phyloP scores from a whole-genome alignment of 176 grass and related monocot genomes.

The Musa beccarii region DNA sequence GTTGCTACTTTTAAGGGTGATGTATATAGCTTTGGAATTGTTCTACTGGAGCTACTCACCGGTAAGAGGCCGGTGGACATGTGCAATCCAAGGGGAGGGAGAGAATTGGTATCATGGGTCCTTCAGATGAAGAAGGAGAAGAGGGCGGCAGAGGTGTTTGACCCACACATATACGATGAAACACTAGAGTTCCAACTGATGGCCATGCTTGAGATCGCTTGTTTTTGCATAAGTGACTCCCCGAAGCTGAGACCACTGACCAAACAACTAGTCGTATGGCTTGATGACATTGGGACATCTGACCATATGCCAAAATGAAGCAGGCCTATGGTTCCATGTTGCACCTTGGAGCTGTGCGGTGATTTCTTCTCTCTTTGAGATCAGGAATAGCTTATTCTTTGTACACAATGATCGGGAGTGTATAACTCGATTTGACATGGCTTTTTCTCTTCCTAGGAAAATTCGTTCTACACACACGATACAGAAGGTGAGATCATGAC shows the following conservation, averaged over 20 bases:
- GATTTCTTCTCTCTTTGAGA: neutral
- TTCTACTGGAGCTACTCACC: constrained; percentile 84
- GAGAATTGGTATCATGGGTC: constrained; percentile 81
- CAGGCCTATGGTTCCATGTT: too few relatives aligned
- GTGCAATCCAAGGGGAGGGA: constrained; percentile 67
- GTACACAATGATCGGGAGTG: neutral
- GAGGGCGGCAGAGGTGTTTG: constrained; percentile 52
- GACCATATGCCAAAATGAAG: neutral
- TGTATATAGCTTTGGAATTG: constrained; percentile 93
- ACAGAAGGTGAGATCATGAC: too few relatives aligned
- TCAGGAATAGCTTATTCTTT: neutral
- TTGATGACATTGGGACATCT: constrained; percentile 39
- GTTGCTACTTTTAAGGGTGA: constrained; percentile 96
- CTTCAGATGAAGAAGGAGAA: constrained; percentile 63
- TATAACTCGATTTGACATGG: neutral
- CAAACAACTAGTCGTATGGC: constrained; percentile 66
- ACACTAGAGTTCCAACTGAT: constrained; percentile 55
- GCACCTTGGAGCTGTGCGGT: neutral
- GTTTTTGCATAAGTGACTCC: constrained; percentile 69
- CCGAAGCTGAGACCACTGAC: constrained; percentile 67
- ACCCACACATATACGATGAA: constrained; percentile 68
- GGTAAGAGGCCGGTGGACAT: constrained; percentile 92
- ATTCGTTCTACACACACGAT: too few relatives aligned
- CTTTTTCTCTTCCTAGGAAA: neutral
- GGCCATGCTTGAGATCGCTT: constrained; percentile 82